Evolutionary conservation across 768 basidiomycete genomes (phyloP), one percentile per base, ranked within the genome.

Genomic region (Mycena polygramma): DNA sequence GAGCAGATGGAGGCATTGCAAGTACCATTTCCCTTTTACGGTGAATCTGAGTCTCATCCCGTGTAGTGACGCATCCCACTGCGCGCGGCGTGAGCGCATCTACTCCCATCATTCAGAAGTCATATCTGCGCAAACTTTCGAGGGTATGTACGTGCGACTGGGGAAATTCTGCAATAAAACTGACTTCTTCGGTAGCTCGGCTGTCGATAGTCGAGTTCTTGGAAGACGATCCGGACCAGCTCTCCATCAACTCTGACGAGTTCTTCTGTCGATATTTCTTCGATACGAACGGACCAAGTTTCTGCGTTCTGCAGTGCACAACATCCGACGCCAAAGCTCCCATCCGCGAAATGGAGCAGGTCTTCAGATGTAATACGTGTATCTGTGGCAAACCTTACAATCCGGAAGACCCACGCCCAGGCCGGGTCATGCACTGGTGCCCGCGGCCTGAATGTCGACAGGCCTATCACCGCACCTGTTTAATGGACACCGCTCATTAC

Each of bases 361-460:
- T 41, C 41, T 15, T 30, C 17, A 41, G 14, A 17, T 35, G 3
- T 7, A 51, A 15, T 5, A 1, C 24, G 22, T 68, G 66, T 51
- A 35, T 63, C 41, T 72, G 71, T 45, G 51, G 46, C 3, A 26
- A 45, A 17, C 57, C 55, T 19, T 72, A 72, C 15, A 64, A n/a
- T 39, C 66, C 71, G 13, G 62, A 68, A 4, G 66, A 63, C 19
- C 11, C 14, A 20, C 66, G 46, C 7, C 57, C 58, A 10, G 15
- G n/a, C 13, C n/a, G 19, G 6, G 63, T 59, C 13, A 67, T 68
- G 71, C 71, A 64, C 57, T 72, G 66, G 66, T 72, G 71, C 19
- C 71, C 71, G 19, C 54, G 55, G 7, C 66, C 66, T 4, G 5
- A 4, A 10, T 72, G 71, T 52, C 66, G 66, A 13, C 46, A 62